These are phyloP conservation scores for Suhomyces sp. DNA, from an alignment of 805 yeast species.

Conservation along the genomic window DNA sequence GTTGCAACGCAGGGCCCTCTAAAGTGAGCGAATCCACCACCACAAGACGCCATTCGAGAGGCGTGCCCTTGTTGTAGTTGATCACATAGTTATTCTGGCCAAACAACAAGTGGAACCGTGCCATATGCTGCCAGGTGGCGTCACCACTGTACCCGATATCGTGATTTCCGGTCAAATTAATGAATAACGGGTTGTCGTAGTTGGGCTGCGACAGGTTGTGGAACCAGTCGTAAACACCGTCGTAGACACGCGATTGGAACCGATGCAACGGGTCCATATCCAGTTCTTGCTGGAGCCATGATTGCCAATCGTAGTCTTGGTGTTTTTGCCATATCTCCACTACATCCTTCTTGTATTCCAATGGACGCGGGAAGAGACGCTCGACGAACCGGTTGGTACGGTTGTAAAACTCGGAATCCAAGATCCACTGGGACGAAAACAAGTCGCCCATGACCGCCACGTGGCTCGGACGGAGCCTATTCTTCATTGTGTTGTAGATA, in stretches of 20 bases:
- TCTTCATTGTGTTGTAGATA: conserved; percentile 64
- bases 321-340: conserved; percentile 49
- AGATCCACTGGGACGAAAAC: conserved; percentile 92
- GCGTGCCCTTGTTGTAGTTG: conserved; percentile 59
- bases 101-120: conserved; percentile 67
- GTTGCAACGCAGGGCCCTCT: conserved; percentile 88
- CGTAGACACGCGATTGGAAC: conserved; percentile 40
- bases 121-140: conserved; percentile 86
- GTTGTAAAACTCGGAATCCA: conserved; percentile 78
- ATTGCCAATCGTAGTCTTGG: conserved; percentile 54
- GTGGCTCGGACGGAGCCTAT: conserved; percentile 66
- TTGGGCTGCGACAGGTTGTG: conserved; percentile 27
- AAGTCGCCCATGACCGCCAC: conserved; percentile 92
- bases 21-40: conserved; percentile 77
- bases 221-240: conserved; percentile 68
- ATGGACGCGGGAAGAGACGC: conserved; percentile 63
- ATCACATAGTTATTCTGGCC: conserved; percentile 86
- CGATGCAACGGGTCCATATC: conserved; percentile 33
- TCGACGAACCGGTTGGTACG: conserved; percentile 73
- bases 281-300: conserved; percentile 42
- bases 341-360: conserved; percentile 47
- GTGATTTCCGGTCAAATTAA: conserved; percentile 91
- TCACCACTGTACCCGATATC: conserved; percentile 96
- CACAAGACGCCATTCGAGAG: conserved; percentile 84
- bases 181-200: conserved; percentile 60